Conservation (phyloP, 495 filamentous ascomycete species). For the Parathielavia hyrcaniae region DNA sequence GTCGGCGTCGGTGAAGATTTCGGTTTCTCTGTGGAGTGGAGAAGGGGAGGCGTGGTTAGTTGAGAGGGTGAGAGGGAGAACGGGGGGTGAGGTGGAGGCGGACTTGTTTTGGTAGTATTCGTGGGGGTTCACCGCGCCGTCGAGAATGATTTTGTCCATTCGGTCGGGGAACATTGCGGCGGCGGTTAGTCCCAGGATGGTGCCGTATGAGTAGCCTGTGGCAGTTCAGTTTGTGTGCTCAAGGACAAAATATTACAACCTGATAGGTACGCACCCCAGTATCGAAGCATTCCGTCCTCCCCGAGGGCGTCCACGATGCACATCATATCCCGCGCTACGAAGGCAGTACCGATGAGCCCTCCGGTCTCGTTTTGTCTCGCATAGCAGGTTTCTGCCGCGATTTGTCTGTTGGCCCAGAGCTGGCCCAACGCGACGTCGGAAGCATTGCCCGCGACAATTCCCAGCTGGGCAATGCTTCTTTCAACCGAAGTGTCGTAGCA, state of each 20-base stretch:
- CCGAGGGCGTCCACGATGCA: slow-evolving; percentile 38
- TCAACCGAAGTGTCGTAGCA: slow-evolving; percentile 27
- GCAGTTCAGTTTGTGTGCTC: neutral
- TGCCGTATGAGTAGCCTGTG: slow-evolving; percentile 55
- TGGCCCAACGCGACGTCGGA: slow-evolving; percentile 4
- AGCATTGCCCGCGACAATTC: neutral
- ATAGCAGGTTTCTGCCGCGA: slow-evolving; percentile 16
- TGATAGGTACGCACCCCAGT: slow-evolving; percentile 44
- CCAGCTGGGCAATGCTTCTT: neutral
- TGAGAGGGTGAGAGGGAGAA: too few relatives aligned
- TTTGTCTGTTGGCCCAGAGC: neutral
- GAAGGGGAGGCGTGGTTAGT: too few relatives aligned
- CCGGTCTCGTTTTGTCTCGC: slow-evolving; percentile 19
- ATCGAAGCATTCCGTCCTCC: slow-evolving; percentile 42
- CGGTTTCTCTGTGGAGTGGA: too few relatives aligned
- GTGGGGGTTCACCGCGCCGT: slow-evolving; percentile 34
- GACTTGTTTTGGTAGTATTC: slow-evolving; percentile 34
- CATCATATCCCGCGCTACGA: slow-evolving; percentile 41
- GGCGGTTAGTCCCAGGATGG: slow-evolving; percentile 48
- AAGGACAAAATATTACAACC: too few relatives aligned
- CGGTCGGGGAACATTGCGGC: slow-evolving; percentile 39
- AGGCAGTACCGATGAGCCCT: slow-evolving; percentile 35
- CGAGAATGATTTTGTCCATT: slow-evolving; percentile 33
- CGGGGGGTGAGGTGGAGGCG: too few relatives aligned
- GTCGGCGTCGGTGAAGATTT: slow-evolving; percentile 10